Conservation (phyloP, 1,139 yeast genomes). For the Zygotorulaspora mrakii region DNA sequence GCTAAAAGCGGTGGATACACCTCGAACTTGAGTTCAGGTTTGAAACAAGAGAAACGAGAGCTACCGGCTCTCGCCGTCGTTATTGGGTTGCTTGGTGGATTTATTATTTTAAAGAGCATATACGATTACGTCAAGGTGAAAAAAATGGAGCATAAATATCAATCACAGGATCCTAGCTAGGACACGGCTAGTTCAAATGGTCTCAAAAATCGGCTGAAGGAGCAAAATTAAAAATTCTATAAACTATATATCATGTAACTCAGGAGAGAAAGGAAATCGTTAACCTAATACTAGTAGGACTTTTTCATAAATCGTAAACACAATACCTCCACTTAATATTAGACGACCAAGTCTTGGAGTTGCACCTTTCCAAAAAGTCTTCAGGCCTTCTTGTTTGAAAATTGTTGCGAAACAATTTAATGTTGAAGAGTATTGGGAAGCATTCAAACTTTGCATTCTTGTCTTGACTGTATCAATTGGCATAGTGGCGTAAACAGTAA, state of each 20-base stretch:
- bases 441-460: slow-evolving; percentile 92
- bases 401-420: slow-evolving; percentile 75
- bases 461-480: slow-evolving; percentile 97
- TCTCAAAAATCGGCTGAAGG: background rate
- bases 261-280: too few species aligned
- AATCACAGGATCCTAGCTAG: slow-evolving; percentile 27
- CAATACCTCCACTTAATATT: slow-evolving; percentile 91
- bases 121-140: slow-evolving; percentile 74
- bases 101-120: slow-evolving; percentile 62
- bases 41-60: slow-evolving; percentile 40
- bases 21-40: slow-evolving; percentile 41
- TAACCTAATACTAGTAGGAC: slow-evolving; percentile 57
- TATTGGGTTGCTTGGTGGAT: slow-evolving; percentile 52
- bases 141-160: slow-evolving; percentile 53
- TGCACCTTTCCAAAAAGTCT: slow-evolving; percentile 97
- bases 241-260: too few species aligned
- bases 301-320: slow-evolving; percentile 89
- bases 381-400: slow-evolving; percentile 83
- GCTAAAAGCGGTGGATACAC: slow-evolving; percentile 44
- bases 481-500: slow-evolving; percentile 95
- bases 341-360: slow-evolving; percentile 93
- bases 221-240: slow-evolving; percentile 1
- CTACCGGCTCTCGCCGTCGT: slow-evolving; percentile 33
- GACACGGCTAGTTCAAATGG: too few species aligned
- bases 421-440: slow-evolving; percentile 70